Evolutionary conservation across 352 stramenopile genomes (phyloP), one percentile per base, ranked within the genome.

Genomic region (Pythium folliculosum): DNA sequence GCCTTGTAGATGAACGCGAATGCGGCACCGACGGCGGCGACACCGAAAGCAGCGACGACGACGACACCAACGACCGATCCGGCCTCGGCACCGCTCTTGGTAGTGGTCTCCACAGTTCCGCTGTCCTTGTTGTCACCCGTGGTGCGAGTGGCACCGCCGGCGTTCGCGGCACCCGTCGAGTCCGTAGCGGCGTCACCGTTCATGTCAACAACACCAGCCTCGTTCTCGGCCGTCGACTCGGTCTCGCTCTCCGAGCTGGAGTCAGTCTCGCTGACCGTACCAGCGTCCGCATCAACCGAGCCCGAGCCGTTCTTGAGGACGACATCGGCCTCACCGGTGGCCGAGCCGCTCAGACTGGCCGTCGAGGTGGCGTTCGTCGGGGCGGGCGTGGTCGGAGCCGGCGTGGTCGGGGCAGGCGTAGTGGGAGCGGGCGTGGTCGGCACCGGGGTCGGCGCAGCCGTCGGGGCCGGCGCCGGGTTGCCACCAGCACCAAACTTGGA

Each of bases 1-100:
- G 80, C 75, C 76, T 89, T 81, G 76, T 89, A 91, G 72, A 91
- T 90, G 77, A 91, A 91, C 25, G 77, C 83, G 57, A 89, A 89
- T 1, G 83, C 83, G n/a, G 76, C 75, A 50, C 84, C 44, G 17
- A 78, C 70, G 23, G 84, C 78, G 7, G 71, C 76, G 23, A 71
- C 81, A 30, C 68, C 77, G 47, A 72, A 76, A 30, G 65, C 52
- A 10, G 61, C 70, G 17, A 85, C 60, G 16, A 81, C 72, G 16
- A 78, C 30, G 10, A 76, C 51, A 65, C 71, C 73, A 27, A 71
- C 71, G 3, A 63, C 47, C 1, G 74, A 68, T 37, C 27, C 25
- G n/a, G 9, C 13, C 1, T 5, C 37, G 1, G 38, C 7, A 6
- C 14, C 45, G 21, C 8, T 43, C 70, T 90, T 78, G 21, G 68